Evolutionary conservation across 2,329 filamentous ascomycete species (phyloP), one percentile per base, ranked within the genome.

Genomic region (Ceratocystis alfenasii): DNA sequence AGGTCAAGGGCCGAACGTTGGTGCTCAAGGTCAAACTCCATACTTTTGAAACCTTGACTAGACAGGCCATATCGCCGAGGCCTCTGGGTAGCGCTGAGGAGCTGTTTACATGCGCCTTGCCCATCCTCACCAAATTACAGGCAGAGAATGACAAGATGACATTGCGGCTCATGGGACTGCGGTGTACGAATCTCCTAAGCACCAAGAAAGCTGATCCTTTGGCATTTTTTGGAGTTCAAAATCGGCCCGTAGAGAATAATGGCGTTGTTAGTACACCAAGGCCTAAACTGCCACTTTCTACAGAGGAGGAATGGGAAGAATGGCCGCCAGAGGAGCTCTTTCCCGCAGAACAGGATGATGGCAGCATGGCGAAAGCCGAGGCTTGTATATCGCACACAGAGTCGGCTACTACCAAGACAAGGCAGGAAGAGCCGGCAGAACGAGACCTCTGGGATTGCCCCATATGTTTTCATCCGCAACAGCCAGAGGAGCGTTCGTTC

Each of bases 1-100:
- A 89, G 69, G 90, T 89, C 75, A 96, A 93, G 74, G 93, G 93
- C 0, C 84, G 90, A n/a, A 97, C 93, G 0, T 77, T 99, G 1
- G 90, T 90, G 25, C 78, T 99, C 45, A 99, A 99, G 74, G 82
- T 96, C 69, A 99, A 99, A 74, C 78, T 97, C 6, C 90, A 96
- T 73, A 96, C 91, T 0, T 99, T 93, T 71, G 92, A 97, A 74
- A 89, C 96, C 22, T 82, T 90, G 63, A 95, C 92, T 0, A 81
- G 94, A 41, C 94, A 99, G 73, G 82, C 84, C 5, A 83, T 88
- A 2, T 82, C 87, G 1, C 87, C 89, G 0, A 88, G 86, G 69
- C 85, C 91, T 0, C 80, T 96, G 1, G 81, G 77, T 62, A 78
- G 81, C 5, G 87, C 90, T 0, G 87, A 93, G 50, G 94, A 99